Percentiles rank a stretch among this genome's conserved stretches.
Evolutionary conservation across 2,329 filamentous ascomycete genomes (phyloP).

Genomic region (Rutstroemia sp.): DNA sequence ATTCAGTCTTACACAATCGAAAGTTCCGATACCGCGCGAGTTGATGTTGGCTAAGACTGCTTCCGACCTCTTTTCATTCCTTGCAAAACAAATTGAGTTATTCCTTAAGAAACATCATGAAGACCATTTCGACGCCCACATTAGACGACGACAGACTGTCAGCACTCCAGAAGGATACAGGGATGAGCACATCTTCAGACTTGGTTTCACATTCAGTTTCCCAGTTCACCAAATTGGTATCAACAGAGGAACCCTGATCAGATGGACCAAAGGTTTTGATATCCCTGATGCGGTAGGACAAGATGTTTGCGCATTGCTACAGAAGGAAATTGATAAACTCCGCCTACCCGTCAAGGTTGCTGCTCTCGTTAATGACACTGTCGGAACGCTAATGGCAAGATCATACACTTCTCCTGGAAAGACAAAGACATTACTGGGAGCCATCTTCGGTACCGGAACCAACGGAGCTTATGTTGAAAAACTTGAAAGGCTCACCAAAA

Average conservation of each 20-base stretch:
- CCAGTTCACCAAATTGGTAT: constrained; percentile 91
- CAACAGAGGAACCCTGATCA: constrained; percentile 87
- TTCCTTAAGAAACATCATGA: constrained; percentile 85
- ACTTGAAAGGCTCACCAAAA: constrained; percentile 75
- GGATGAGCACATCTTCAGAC: constrained; percentile 76
- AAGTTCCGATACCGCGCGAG: constrained; percentile 81
- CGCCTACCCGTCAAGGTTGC: constrained; percentile 88
- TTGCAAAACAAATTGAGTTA: constrained; percentile 83
- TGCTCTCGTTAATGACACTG: constrained; percentile 93
- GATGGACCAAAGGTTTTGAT: constrained; percentile 98
- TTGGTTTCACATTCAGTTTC: constrained; percentile 99
- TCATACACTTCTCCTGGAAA: constrained; percentile 90
- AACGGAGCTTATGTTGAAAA: constrained; percentile 98
- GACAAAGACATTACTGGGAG: constrained; percentile 80
- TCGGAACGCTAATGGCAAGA: constrained; percentile 94
- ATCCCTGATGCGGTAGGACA: constrained; percentile 91
- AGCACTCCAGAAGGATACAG: constrained; percentile 51
- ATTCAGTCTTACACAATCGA: constrained; percentile 87
- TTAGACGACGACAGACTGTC: constrained; percentile 54
- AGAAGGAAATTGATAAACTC: constrained; percentile 81
- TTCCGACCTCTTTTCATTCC: constrained; percentile 81
- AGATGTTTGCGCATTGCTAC: constrained; percentile 86
- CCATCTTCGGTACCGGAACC: constrained; percentile 95
- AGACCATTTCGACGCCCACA: constrained; percentile 72
- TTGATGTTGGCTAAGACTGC: constrained; percentile 86